Evolutionary conservation across 2,329 filamentous ascomycete genomes (phyloP).

Genomic region (Pyrenochaeta sp.): DNA sequence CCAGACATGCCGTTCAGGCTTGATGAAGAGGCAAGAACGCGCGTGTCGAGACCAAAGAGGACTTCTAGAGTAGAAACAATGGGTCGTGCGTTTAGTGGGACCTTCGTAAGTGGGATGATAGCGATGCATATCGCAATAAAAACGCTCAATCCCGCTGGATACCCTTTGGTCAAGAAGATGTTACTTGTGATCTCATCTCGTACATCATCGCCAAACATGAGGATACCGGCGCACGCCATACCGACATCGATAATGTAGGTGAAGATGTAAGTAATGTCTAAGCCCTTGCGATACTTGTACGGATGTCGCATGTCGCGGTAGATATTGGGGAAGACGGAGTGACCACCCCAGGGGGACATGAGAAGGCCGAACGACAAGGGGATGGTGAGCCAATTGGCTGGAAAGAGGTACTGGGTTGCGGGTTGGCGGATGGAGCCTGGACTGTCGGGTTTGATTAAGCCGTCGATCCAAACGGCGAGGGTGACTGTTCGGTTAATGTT

Average conservation of each 20-base stretch:
- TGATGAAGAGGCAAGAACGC: constrained; percentile 60
- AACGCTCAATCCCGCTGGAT: constrained; percentile 76
- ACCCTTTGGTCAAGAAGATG: constrained; percentile 77
- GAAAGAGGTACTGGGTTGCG: constrained; percentile 81
- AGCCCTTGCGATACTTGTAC: constrained; percentile 77
- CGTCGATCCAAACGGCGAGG: constrained; percentile 83
- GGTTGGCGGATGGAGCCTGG: constrained; percentile 87
- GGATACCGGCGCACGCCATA: constrained; percentile 82
- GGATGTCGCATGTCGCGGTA: constrained; percentile 83
- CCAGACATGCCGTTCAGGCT: constrained; percentile 63
- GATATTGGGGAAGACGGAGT: constrained; percentile 84
- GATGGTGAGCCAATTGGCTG: constrained; percentile 84
- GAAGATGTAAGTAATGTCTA: constrained; percentile 84
- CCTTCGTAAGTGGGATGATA: constrained; percentile 93
- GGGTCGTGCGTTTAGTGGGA: constrained; percentile 88
- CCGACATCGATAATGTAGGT: constrained; percentile 83
- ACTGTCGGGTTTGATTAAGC: constrained; percentile 78
- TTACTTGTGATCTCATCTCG: constrained; percentile 91
- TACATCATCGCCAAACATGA: constrained; percentile 96
- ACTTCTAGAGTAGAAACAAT: constrained; percentile 88
- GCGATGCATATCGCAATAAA: constrained; percentile 86
- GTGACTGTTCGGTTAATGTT: constrained; percentile 67
- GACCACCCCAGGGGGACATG: constrained; percentile 81
- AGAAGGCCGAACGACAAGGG: constrained; percentile 89
- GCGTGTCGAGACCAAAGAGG: constrained; percentile 74